Evolutionary conservation across 1,139 yeast species (phyloP), one percentile per base, ranked within the genome.

Genomic region (Candida tunisiensis): DNA sequence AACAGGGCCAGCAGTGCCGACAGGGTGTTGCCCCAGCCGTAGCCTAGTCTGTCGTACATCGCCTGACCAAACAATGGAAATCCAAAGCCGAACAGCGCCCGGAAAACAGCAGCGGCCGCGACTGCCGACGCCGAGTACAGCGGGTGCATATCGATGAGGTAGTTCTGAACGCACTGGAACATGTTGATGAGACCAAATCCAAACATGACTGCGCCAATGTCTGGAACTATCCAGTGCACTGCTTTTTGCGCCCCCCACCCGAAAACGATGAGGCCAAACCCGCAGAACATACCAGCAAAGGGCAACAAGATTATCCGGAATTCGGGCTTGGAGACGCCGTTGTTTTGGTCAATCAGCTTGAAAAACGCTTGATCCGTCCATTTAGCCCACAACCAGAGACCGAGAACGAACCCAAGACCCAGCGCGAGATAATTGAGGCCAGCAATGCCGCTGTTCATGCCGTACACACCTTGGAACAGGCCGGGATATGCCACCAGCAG

Each of bases 11-110:
- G 49, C 20, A 70, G 51, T 0, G 66, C 79, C 43, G 71, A 66
- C 40, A 72, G 44, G 0, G 77, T 65, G 38, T 68, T 68, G 11
- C 75, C 74, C 79, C 79, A 71, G 5, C 78, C 80, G 36, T 69
- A 69, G 16, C 69, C 66, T 21, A 55, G 38, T 19, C 33, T 32
- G 28, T 35, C 34, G 29, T 49, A 49, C 52, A 48, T 48, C 25
- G 42, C 41, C 8, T 38, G 27, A n/a, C 54, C 56, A 34, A 51
- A 47, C 17, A 44, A 33, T 9, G 53, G 52, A 32, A 69, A 67
- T 11, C 62, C 58, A 39, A 68, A 69, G 2, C 75, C 77, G 40
- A 69, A 58, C 26, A 57, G 45, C 6, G 74, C 67, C 33, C 80
- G 47, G 44, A 69, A 69, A 25, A 70, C 65, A 0, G 75, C 69